Evolutionary conservation across 768 basidiomycete genomes (phyloP), one percentile per base, ranked within the genome.

Genomic region (Mycena galericulata): DNA sequence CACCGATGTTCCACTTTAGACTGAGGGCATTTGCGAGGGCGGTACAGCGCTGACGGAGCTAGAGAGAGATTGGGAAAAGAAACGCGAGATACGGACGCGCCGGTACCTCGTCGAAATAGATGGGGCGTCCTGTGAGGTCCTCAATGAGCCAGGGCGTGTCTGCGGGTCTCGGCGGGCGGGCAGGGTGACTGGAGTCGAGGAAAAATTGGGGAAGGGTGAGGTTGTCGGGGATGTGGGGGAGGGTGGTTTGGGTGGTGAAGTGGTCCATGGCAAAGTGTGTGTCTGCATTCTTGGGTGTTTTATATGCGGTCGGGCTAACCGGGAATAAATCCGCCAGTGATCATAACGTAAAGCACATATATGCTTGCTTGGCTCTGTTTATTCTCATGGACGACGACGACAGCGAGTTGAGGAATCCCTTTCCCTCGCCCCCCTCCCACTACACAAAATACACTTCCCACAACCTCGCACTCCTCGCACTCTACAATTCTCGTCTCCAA

Each of bases 381-480:
- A n/a, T n/a, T n/a, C n/a, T n/a, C n/a, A 68, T 90, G 88, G 88
- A 90, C 74, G 90, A 92, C 66, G 90, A 93, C 68, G 90, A 91
- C 62, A 85, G 89, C 62, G 92, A 94, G 73, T 83, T 95, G 50
- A 88, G 91, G 74, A 95, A 94, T 79, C 94, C 93, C 12, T 97
- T 97, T 77, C 96, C 96, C 27, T 93, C 93, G 6, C 95, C 95
- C 0, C 94, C 95, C 0, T 92, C 92, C 17, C 92, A 93, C 75
- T 95, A 95, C 79, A 85, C 86, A 12, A 90, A 89, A 62, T 96
- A 94, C 77, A 90, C 94, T 0, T 69, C 86, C 0, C 89, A 88
- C 75, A 95, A 96, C 74, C 83, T 97, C 57, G 83, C 84, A 10
- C 85, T 95, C 5, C 85, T 96, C 30, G 78, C 81, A 12, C 77